Evolutionary conservation across 2,329 filamentous ascomycete species (phyloP).

Genomic region (Arthrobotrys megalospora): DNA sequence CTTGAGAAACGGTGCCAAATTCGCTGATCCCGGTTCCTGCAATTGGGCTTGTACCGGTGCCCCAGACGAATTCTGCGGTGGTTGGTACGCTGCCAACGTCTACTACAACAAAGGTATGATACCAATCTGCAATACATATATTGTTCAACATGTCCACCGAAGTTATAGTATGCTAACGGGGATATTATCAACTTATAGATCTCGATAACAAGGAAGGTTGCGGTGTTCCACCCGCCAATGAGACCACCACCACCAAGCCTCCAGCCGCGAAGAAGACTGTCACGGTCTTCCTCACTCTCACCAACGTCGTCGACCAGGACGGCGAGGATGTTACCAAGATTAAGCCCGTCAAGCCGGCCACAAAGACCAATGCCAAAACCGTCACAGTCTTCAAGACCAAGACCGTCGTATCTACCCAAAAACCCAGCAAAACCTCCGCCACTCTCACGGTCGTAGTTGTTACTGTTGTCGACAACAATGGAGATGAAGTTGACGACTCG

Average conservation of each 20-base stretch:
- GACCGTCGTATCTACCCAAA: too few species aligned
- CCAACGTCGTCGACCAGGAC: not conserved
- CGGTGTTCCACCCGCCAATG: not conserved
- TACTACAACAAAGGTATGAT: constrained; percentile 13
- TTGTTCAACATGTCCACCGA: too few species aligned
- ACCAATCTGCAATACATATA: too few species aligned
- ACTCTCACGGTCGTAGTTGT: too few species aligned
- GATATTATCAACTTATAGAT: not conserved
- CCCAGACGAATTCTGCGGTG: not conserved
- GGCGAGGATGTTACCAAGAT: too few species aligned
- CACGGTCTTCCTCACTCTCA: not conserved
- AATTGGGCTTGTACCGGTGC: not conserved
- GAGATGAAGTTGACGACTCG: too few species aligned
- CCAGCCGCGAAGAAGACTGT: not conserved
- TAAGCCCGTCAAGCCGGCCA: not conserved
- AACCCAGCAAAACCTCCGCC: too few species aligned
- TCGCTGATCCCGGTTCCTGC: not conserved
- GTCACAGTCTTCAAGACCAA: not conserved
- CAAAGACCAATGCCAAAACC: not conserved
- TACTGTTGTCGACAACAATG: too few species aligned
- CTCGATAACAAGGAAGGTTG: constrained; percentile 4
- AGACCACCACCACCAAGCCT: not conserved
- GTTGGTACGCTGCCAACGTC: not conserved
- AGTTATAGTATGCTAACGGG: not conserved
- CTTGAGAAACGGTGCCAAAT: not conserved